These are phyloP conservation scores for Pseudogymnoascus sp. DNA, from an alignment of 2,329 filamentous ascomycete genomes.

Conservation along the genomic window DNA sequence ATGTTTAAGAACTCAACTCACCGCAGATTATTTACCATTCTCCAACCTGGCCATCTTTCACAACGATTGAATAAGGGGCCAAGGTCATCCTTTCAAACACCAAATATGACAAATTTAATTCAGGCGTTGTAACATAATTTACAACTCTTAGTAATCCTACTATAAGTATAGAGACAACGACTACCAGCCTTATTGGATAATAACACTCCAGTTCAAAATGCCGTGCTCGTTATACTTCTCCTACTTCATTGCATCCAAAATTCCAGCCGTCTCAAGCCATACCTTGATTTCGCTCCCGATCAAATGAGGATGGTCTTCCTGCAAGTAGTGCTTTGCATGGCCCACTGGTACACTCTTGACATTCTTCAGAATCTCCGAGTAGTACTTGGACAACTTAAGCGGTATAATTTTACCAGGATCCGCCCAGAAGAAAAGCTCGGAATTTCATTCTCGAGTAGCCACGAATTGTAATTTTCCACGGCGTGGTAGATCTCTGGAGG, in stretches of 20 bases:
- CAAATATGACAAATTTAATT: not conserved
- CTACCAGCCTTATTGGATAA: not conserved
- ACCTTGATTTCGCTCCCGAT: not conserved
- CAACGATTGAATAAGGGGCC: not conserved
- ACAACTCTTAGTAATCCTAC: not conserved
- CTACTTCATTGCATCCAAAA: not conserved
- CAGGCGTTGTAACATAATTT: not conserved
- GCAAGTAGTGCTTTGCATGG: not conserved
- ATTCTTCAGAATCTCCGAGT: slow-evolving; percentile 1
- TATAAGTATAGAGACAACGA: not conserved
- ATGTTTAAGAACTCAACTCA: not conserved
- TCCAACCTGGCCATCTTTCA: not conserved
- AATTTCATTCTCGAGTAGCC: not conserved
- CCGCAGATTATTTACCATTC: not conserved
- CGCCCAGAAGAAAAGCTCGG: slow-evolving; percentile 6
- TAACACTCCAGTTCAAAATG: not conserved
- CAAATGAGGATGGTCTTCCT: slow-evolving; percentile 8
- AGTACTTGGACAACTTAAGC: not conserved
- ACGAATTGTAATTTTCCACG: not conserved
- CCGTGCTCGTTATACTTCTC: not conserved
- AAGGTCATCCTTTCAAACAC: not conserved
- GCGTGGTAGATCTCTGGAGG: not conserved
- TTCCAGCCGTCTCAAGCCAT: not conserved
- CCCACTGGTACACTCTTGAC: not conserved
- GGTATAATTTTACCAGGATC: not conserved